phyloP scores from a whole-genome alignment of 257 asterid genomes.

The Forsythia suspensa region DNA sequence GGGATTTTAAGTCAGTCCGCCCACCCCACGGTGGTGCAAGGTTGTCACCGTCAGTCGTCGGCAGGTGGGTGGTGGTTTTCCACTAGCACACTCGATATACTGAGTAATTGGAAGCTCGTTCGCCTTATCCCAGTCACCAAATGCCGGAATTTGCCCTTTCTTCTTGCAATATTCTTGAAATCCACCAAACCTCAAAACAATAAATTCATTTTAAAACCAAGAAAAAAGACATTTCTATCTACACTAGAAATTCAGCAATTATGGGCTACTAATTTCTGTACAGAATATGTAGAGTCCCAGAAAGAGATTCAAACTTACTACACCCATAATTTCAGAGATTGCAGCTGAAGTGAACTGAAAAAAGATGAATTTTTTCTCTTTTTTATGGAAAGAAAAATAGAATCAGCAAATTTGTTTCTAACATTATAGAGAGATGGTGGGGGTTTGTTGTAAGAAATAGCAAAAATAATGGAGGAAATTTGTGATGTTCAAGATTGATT shows the following conservation, averaged over 20 bases:
- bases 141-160: constrained; percentile 73
- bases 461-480: too few relatives aligned
- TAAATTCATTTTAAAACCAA: neutral
- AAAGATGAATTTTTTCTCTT: too few relatives aligned
- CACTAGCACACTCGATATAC: constrained; percentile 68
- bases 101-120: constrained; percentile 72
- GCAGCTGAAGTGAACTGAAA: too few relatives aligned
- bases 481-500: too few relatives aligned
- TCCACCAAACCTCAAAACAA: constrained; percentile 15
- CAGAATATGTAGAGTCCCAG: neutral
- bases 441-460: too few relatives aligned
- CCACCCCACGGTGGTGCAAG: neutral
- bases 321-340: neutral
- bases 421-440: too few relatives aligned
- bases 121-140: constrained; percentile 76
- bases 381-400: too few relatives aligned
- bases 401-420: too few relatives aligned
- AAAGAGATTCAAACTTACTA: neutral
- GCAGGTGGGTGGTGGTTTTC: constrained; percentile 35
- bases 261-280: neutral
- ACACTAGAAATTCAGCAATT: too few relatives aligned
- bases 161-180: constrained; percentile 27
- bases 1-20: constrained; percentile 7
- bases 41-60: constrained; percentile 41
- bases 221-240: too few relatives aligned